phyloP scores from a whole-genome alignment of 352 stramenopile genomes.

The Phytophthora chlamydospora region DNA sequence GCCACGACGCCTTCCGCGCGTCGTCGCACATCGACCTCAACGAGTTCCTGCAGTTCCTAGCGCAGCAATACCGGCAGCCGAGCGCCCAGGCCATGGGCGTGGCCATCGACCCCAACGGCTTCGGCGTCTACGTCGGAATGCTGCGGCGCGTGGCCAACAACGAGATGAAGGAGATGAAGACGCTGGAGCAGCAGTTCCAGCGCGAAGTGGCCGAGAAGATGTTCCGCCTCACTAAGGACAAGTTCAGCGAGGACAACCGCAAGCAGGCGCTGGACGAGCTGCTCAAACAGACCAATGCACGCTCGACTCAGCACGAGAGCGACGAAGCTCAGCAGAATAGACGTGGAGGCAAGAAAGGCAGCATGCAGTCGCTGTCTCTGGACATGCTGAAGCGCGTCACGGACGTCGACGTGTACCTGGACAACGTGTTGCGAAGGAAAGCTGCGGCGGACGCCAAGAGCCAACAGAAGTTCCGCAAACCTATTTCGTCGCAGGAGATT shows the following conservation, averaged over 20 bases:
- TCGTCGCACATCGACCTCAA: constrained; percentile 64
- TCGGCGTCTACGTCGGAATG: constrained; percentile 82
- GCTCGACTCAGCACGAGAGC: constrained; percentile 16
- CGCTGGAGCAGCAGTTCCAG: constrained; percentile 82
- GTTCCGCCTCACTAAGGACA: constrained; percentile 86
- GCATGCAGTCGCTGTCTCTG: constrained; percentile 70
- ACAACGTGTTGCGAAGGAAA: constrained; percentile 79
- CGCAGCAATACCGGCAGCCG: constrained; percentile 69
- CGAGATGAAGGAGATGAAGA: constrained; percentile 84
- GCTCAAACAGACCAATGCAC: constrained; percentile 42
- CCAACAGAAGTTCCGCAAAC: constrained; percentile 32
- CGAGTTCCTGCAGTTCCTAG: constrained; percentile 77
- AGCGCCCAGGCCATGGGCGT: constrained; percentile 72
- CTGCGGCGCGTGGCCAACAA: constrained; percentile 74
- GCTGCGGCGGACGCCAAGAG: constrained; percentile 39
- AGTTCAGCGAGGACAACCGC: constrained; percentile 85
- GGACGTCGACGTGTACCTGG: constrained; percentile 82
- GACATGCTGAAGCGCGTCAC: constrained; percentile 85
- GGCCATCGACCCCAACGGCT: constrained; percentile 61
- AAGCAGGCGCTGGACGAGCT: constrained; percentile 73
- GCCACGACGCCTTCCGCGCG: constrained; percentile 67
- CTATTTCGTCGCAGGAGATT: constrained; percentile 76
- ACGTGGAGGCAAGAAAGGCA: constrained; percentile 26
- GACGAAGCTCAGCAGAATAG: constrained; percentile 21
- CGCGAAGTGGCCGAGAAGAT: constrained; percentile 77